These are phyloP conservation scores for Farysia itapuensis DNA, from an alignment of 1,284 basidiomycete species.

Conservation along the genomic window DNA sequence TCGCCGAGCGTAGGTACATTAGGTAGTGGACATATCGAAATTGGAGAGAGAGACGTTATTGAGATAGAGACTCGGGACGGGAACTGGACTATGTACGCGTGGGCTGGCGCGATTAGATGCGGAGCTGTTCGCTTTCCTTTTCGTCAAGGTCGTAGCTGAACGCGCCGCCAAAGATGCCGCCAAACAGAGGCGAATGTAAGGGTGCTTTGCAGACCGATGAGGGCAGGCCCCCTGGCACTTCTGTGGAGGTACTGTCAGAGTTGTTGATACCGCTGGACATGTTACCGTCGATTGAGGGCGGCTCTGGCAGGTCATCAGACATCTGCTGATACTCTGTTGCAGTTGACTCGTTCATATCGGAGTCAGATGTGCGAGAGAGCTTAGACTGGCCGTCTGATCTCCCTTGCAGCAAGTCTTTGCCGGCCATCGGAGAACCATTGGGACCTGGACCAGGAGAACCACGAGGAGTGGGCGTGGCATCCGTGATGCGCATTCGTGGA, in stretches of 20 bases:
- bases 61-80: too few relatives aligned
- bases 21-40: not conserved
- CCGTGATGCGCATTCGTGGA: conserved; percentile 48
- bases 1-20: too few relatives aligned
- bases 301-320: not conserved
- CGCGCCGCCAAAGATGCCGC: conserved; percentile 46
- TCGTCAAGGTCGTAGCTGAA: conserved; percentile 43
- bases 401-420: conserved; percentile 27
- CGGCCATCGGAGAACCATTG: conserved; percentile 3
- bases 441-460: conserved; percentile 46
- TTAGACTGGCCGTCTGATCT: conserved; percentile 3
- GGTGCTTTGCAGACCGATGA: conserved; percentile 48
- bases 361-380: not conserved
- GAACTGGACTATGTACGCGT: too few relatives aligned
- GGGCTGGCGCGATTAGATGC: too few relatives aligned
- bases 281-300: not conserved
- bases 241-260: not conserved
- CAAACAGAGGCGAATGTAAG: conserved; percentile 47
- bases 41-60: not conserved
- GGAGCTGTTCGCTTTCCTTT: conserved; percentile 33
- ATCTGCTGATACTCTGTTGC: not conserved
- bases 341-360: not conserved
- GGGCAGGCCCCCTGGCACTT: conserved; percentile 26
- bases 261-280: not conserved
- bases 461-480: conserved; percentile 44